Base-by-base conservation (phyloP, 1,284 basidiomycete species). In the Malassezia restricta region DNA sequence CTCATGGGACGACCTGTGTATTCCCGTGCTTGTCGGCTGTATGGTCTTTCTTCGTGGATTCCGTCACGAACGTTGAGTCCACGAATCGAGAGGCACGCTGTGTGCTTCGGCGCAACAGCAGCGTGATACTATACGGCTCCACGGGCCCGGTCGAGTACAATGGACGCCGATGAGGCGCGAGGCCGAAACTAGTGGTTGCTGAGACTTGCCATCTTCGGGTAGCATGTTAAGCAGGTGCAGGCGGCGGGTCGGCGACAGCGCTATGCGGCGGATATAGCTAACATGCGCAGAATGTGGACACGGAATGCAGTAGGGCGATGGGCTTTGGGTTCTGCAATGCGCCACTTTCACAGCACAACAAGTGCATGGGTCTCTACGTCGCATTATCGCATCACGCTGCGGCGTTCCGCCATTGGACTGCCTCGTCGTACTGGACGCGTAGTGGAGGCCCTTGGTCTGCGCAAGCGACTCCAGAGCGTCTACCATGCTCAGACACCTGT, bases 381-480 rank as follows among this genome's bases (percentile, higher is more conserved):
- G 1, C 83, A 89, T 75, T 89, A 79, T 77, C 84, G 85, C 77
- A 83, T 90, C 61, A 89, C 87, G 20, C 80, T 87, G 14, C 79
- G 80, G 11, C 84, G 87, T 51, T 88, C 86, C 5, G 84, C 82
- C 48, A 88, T 89, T 62, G 82, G 84, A 2, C 79, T 89, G 30
- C 83, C 84, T 0, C 77, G 80, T 51, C 79, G 79, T 63, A 81
- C 82, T 57, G 80, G 85, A 70, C 82, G 79, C 44, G 87, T 86
- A 0, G 78, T 89, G 17, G 78, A 79, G 17, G 79, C 85, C 0
- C 80, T 90, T 1, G 87, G 87, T 0, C 77, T 90, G 47, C 83
- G 84, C 71, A 77, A 83, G 56, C 80, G 87, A 29, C 79, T 84
- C 75, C 85, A 87, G 66, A 87, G 83, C 0, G 86, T 89, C 33